Base-by-base conservation (phyloP, 805 yeast species). In the Clavispora carvajalis region DNA sequence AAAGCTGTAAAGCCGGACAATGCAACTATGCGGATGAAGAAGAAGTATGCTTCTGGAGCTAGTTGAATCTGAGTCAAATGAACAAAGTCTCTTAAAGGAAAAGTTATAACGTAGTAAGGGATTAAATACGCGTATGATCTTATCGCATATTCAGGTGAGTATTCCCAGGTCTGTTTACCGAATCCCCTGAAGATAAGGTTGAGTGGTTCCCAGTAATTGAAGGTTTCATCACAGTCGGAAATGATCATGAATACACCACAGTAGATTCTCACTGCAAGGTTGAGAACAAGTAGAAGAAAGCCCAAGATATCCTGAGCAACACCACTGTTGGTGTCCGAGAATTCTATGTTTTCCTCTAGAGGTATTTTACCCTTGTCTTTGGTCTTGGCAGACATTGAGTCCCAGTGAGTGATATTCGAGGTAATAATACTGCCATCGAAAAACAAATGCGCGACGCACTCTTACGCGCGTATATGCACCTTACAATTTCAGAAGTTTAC, bases 91-190 rank as follows among this genome's bases (percentile, higher is more conserved):
- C 48, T 34, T 22, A 48, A 35, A 4, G 68, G 65, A 35, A 37
- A 51, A 1, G 59, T 57, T 9, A 60, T 34, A 7, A 62, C 2
- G 41, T 59, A 65, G 49, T 71, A 74, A 1, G 78, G 85, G 6
- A 79, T 45, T 21, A 90, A 63, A 51, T 84, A 89, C 2, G 85
- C 73, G 80, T 93, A 91, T 2, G 96, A 86, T 48, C 98, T 65
- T 40, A 90, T 86, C 13, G 95, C 87, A 54, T 77, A 87, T 39
- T 74, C 84, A 0, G 97, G 96, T 0, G 96, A 86, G 59, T 90
- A 91, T 57, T 90, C 97, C 97, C 97, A 90, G 0, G 97, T 90
- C 60, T 89, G 89, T 52, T 89, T 85, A 2, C 97, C 98, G 59
- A 88, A 87, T 2, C 83, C 84, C 48, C 95, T 74, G 1, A 82